These are phyloP conservation scores for Gossypium trilobum DNA, from an alignment of 441 rosid genomes.

Conservation along the genomic window DNA sequence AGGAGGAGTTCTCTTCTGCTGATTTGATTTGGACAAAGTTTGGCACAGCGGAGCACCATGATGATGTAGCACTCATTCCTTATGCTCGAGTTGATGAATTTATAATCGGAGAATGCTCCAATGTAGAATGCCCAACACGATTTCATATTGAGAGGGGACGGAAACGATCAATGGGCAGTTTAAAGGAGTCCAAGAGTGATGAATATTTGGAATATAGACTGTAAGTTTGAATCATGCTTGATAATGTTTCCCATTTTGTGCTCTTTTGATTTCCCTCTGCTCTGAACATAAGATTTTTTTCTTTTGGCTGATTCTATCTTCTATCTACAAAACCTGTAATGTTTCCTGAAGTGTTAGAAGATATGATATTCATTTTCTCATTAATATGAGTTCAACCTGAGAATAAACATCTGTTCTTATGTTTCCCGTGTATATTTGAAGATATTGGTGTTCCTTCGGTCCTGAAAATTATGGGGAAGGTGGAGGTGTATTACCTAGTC, in stretches of 20 bases:
- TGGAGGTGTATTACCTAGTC: conserved; percentile 74
- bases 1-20: conserved; percentile 56
- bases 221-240: conserved; percentile 36
- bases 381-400: conserved; percentile 3
- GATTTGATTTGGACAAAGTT: conserved; percentile 77
- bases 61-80: conserved; percentile 75
- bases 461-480: conserved; percentile 98
- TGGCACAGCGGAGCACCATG: conserved; percentile 72
- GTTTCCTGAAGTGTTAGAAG: not conserved
- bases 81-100: conserved; percentile 70
- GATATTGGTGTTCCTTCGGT: conserved; percentile 97
- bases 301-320: not conserved
- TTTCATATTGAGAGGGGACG: conserved; percentile 93
- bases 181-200: conserved; percentile 65
- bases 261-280: not conserved
- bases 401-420: conserved; percentile 1
- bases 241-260: not conserved
- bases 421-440: conserved; percentile 15
- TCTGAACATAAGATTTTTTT: not conserved
- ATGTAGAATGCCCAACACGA: conserved; percentile 69
- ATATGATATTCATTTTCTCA: not conserved
- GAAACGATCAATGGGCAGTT: conserved; percentile 55
- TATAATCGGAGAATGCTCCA: conserved; percentile 87
- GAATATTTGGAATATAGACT: conserved; percentile 74
- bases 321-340: not conserved